These are phyloP conservation scores for Phialocephala sp. DNA, from an alignment of 2,329 filamentous ascomycete species.

Conservation along the genomic window DNA sequence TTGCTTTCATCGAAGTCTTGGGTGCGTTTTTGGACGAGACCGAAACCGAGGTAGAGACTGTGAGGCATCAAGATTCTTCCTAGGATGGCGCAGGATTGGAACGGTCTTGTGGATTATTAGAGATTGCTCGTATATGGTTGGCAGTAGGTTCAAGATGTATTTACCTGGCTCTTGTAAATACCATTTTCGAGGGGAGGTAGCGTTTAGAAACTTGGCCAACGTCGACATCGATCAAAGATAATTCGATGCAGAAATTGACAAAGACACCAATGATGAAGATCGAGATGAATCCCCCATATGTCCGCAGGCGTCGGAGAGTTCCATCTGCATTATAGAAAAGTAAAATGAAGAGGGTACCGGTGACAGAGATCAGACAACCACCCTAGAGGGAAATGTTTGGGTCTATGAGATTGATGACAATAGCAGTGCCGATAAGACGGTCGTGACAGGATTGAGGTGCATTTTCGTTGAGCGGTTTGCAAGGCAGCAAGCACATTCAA, in stretches of 20 bases:
- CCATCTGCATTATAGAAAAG: constrained; percentile 66
- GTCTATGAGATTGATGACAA: constrained; percentile 68
- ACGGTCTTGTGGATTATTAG: constrained; percentile 47
- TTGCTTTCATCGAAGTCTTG: constrained; percentile 64
- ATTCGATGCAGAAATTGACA: constrained; percentile 70
- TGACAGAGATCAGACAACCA: constrained; percentile 69
- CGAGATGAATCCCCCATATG: constrained; percentile 67
- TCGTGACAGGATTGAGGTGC: no score
- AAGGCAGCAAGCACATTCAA: no score
- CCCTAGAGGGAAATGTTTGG: constrained; percentile 67
- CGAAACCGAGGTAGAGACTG: constrained; percentile 70
- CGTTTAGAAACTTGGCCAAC: constrained; percentile 64
- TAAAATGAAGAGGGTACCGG: constrained; percentile 70
- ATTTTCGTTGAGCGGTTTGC: no score
- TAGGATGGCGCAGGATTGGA: constrained; percentile 75
- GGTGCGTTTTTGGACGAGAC: constrained; percentile 69
- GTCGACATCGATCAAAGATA: constrained; percentile 61
- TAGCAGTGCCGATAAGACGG: constrained; percentile 66
- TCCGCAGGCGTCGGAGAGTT: constrained; percentile 59
- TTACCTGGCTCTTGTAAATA: constrained; percentile 60
- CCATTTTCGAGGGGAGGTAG: constrained; percentile 63
- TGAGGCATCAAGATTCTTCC: constrained; percentile 77
- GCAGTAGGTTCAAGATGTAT: constrained; percentile 20
- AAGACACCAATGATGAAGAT: constrained; percentile 68
- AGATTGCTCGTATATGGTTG: background rate